Percentiles rank a stretch among this genome's conserved stretches.
These are phyloP conservation scores for Mycosphaerella sp. DNA, from an alignment of 2,329 filamentous ascomycete species.

Conservation along the genomic window DNA sequence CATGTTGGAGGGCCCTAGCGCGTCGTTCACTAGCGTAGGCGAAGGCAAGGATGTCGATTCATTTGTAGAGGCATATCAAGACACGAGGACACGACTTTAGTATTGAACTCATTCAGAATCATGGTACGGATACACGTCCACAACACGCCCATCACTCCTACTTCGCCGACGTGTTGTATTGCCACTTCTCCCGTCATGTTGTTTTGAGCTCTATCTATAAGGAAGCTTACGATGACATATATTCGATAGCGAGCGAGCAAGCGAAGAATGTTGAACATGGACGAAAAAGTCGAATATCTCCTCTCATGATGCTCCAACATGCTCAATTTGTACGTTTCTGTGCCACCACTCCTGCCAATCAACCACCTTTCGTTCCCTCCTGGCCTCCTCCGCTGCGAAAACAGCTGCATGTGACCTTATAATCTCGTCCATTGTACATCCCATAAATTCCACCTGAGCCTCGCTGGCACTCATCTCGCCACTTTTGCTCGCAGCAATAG, in stretches of 20 bases:
- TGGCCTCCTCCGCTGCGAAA: slow-evolving; percentile 87
- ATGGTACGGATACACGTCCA: no score
- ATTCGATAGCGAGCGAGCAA: no score
- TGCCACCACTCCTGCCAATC: slow-evolving; percentile 44
- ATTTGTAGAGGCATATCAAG: background rate
- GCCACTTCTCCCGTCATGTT: no score
- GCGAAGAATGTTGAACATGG: no score
- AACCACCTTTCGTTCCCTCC: slow-evolving; percentile 62
- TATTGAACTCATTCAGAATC: background rate
- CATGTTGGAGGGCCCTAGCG: no score
- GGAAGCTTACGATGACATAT: no score
- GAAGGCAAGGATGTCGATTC: background rate
- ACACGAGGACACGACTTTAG: background rate
- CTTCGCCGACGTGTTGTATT: no score
- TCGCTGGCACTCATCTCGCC: slow-evolving; percentile 57
- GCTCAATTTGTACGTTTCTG: background rate
- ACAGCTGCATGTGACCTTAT: slow-evolving; percentile 88
- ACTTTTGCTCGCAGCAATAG: slow-evolving; percentile 73
- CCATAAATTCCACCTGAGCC: slow-evolving; percentile 70
- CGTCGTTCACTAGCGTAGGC: background rate
- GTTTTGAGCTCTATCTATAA: no score
- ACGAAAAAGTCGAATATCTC: no score
- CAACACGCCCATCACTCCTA: no score
- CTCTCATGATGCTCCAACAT: no score
- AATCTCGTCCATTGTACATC: slow-evolving; percentile 78